A percentile compares a stretch with the other conserved stretches of the same genome.
phyloP scores from a whole-genome alignment of 2,329 filamentous ascomycete species.

The Colletotrichum musae region DNA sequence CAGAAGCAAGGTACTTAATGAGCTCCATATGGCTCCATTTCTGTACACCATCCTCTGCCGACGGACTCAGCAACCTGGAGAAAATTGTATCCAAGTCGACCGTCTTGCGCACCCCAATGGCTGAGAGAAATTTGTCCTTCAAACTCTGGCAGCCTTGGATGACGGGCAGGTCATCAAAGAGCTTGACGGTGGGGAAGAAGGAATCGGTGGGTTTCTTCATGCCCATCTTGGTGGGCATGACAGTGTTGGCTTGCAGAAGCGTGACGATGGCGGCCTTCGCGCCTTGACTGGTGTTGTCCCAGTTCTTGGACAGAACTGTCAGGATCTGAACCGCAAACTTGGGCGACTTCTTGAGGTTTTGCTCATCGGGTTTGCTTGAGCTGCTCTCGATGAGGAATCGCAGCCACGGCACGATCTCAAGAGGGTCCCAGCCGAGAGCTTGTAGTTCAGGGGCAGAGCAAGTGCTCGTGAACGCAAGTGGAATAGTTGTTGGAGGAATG shows the following conservation, averaged over 20 bases:
- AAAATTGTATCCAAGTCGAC: conserved; percentile 96
- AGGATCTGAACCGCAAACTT: conserved; percentile 85
- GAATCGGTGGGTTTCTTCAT: conserved; percentile 89
- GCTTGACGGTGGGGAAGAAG: conserved; percentile 92
- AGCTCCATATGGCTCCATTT: conserved; percentile 95
- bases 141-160: conserved; percentile 82
- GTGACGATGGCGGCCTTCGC: conserved; percentile 77
- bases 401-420: conserved; percentile 90
- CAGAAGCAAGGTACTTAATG: conserved; percentile 93
- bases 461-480: conserved; percentile 83
- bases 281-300: conserved; percentile 81
- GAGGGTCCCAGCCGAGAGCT: conserved; percentile 86
- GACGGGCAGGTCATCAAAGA: conserved; percentile 93
- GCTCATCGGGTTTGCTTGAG: conserved; percentile 70
- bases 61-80: conserved; percentile 80
- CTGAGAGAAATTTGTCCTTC: conserved; percentile 89
- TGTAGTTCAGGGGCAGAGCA: conserved; percentile 79
- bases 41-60: conserved; percentile 66
- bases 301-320: conserved; percentile 87
- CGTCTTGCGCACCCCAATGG: conserved; percentile 93
- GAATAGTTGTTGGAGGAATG: conserved; percentile 84
- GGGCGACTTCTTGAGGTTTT: conserved; percentile 79
- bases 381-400: conserved; percentile 81
- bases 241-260: conserved; percentile 76
- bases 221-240: conserved; percentile 91